Evolutionary conservation across 2,329 filamentous ascomycete species (phyloP), one percentile per base, ranked within the genome.

Genomic region (Bipolaris cookei): DNA sequence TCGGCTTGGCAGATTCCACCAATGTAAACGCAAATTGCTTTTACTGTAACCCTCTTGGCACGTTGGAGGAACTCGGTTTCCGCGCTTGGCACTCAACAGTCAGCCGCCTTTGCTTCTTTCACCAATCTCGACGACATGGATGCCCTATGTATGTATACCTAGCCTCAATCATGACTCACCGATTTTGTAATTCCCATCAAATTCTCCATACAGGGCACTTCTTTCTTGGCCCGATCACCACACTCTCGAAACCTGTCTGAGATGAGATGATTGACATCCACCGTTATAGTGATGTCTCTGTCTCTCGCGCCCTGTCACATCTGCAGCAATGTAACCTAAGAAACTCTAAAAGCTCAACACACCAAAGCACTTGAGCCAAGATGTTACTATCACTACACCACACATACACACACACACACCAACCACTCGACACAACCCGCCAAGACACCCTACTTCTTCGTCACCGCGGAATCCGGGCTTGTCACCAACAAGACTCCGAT

Each of bases 41-140:
- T 55, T 45, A 49, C 56, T 39, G 51, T 41, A 50, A 35, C 37
- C 38, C 47, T 32, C 61, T 68, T 67, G 66, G 64, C 64, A 46
- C 45, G 21, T 28, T 52, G 59, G 63, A 56, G 61, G 63, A 59
- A 61, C 44, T 59, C 57, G 59, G 48, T 43, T 60, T 66, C 65
- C 65, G 62, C 66, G 55, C 66, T 69, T 67, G 66, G 66, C 66
- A 59, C 18, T 37, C 34, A 44, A 50, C 42, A 30, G 44, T 50
- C 39, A 53, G 52, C 51, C 49, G 25, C 30, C 25, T 30, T 32
- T 43, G 30, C 28, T 32, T 41, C 46, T 30, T 35, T 23, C 46
- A 43, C 51, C 54, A 58, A 54, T 54, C 55, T 47, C 37, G 32
- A 55, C 18, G 49, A 58, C 21, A 43, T 58, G 37, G 30, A 43